Evolutionary conservation across 192 early-diverging fungal genomes (phyloP).

Genomic region (Phlyctochytrium arcticum): DNA sequence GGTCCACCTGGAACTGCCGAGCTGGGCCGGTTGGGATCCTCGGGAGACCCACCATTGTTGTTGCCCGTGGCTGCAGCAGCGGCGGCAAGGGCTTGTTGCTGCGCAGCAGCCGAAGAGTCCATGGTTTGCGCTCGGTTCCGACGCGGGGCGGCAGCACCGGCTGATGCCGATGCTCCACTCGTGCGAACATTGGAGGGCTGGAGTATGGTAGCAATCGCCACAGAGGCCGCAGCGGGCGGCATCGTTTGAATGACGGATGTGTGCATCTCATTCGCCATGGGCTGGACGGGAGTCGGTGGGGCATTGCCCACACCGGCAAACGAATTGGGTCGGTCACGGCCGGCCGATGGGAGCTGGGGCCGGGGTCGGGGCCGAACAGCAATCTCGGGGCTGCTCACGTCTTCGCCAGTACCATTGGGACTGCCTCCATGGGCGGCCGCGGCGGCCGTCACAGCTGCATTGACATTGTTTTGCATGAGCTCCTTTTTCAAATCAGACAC

Average conservation of each 20-base stretch:
- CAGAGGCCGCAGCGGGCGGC: not conserved
- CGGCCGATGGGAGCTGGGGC: slow-evolving; percentile 8
- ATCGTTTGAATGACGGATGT: slow-evolving; percentile 5
- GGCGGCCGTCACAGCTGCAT: slow-evolving; percentile 3
- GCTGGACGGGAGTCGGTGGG: slow-evolving; percentile 13
- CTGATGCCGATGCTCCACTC: slow-evolving; percentile 19
- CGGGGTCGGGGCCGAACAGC: slow-evolving; percentile 18
- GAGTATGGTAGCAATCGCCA: slow-evolving; percentile 6
- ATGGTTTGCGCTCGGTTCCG: slow-evolving; percentile 42
- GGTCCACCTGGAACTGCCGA: not conserved
- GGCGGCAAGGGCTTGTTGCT: slow-evolving; percentile 8
- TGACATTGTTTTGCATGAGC: slow-evolving; percentile 17
- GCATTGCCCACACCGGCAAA: slow-evolving; percentile 37
- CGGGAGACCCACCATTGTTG: not conserved
- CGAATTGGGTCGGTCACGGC: slow-evolving; percentile 32
- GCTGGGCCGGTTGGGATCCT: not conserved
- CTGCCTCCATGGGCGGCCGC: not conserved
- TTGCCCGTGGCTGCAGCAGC: slow-evolving; percentile 4
- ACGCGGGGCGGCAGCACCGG: slow-evolving; percentile 3
- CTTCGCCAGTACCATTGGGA: not conserved
- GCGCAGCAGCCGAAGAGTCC: slow-evolving; percentile 15
- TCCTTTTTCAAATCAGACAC: slow-evolving; percentile 33
- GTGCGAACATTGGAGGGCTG: slow-evolving; percentile 14
- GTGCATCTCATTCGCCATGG: slow-evolving; percentile 27
- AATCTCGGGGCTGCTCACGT: slow-evolving; percentile 5